Evolutionary conservation across 2,329 filamentous ascomycete species (phyloP), one percentile per base, ranked within the genome.

Genomic region (Calcarisporium arbuscula): DNA sequence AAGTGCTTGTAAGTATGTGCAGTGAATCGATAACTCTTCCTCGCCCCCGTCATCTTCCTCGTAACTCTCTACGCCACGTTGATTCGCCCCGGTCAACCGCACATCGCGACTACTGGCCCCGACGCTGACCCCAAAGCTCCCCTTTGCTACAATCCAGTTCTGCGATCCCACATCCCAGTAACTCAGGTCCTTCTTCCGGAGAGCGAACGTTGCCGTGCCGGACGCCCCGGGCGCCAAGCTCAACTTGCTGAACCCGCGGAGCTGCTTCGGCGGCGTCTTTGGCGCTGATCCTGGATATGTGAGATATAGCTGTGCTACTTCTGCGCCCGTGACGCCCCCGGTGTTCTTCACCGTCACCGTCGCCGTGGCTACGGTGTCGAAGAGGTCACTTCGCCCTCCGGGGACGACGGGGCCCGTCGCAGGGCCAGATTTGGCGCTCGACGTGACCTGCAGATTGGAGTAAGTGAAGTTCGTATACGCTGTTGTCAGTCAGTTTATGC

Each of bases 391-490:
- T 5, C 54, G 57, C 2, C 69, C 69, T 18, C 70, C 69, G 0
- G 66, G 56, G 3, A 58, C 54, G 19, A 61, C 53, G 3, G 47
- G 28, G 4, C 65, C 64, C 0, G 56, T 54, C 0, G 67, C 64
- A 0, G 65, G 56, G 9, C 65, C 64, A 1, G 67, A 48, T 62
- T 64, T 38, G 15, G 38, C 38, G 7, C n/a, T 34, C 1, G 64
- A 52, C 2, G 42, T 55, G 7, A 56, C 58, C 5, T 41, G 32
- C 18, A 47, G 31, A 11, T 57, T 52, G 9, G 80, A 61, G 38
- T 65, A 59, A 12, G 70, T 67, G 52, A 84, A 86, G 18, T 68
- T 77, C 2, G 82, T 84, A 60, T 85, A 86, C 11, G 78, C 80
- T 70, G 39, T 18, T 17, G 15, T 33, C 18, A 29, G 10, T 15